Percentiles rank a stretch among this genome's conserved stretches.
Conservation (phyloP, 2,329 filamentous ascomycete genomes). For the Trichoderma cornu-damae region DNA sequence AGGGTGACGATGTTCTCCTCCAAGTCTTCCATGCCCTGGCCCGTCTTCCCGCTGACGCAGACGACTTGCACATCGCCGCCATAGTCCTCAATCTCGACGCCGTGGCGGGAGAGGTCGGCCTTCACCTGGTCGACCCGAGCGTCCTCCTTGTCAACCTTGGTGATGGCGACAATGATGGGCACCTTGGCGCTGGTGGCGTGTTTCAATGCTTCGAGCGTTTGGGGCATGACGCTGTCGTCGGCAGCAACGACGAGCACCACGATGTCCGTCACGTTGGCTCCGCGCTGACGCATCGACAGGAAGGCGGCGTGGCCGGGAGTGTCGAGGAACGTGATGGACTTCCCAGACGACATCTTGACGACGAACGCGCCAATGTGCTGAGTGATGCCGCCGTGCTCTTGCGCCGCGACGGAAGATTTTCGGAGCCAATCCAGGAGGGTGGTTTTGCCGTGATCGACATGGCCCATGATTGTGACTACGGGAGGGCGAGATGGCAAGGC, state of each 20-base stretch:
- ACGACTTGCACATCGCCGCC: conserved; percentile 93
- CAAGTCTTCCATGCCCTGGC: conserved; percentile 81
- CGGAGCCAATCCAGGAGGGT: conserved; percentile 91
- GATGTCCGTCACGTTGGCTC: conserved; percentile 94
- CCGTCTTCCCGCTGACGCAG: conserved; percentile 87
- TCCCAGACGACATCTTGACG: conserved; percentile 78
- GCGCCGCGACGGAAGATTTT: conserved; percentile 84
- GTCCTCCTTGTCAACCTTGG: conserved; percentile 89
- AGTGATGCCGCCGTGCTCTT: conserved; percentile 94
- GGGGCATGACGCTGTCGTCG: conserved; percentile 95
- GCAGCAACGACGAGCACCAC: conserved; percentile 93
- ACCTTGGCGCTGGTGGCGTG: conserved; percentile 83
- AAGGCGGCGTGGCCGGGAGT: conserved; percentile 96
- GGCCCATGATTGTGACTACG: conserved; percentile 98
- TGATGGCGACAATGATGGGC: conserved; percentile 95
- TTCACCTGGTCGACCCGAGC: conserved; percentile 80
- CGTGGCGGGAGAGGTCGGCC: conserved; percentile 74
- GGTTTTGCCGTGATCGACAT: conserved; percentile 97
- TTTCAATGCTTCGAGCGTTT: conserved; percentile 93
- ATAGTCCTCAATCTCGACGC: conserved; percentile 88
- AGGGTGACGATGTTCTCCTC: conserved; percentile 86
- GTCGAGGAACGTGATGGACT: conserved; percentile 92
- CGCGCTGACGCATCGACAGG: conserved; percentile 89
- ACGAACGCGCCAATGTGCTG: conserved; percentile 98
- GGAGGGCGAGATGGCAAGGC: conserved; percentile 71